Conservation (phyloP, 306 rosid species). For the Prosopis cineraria region DNA sequence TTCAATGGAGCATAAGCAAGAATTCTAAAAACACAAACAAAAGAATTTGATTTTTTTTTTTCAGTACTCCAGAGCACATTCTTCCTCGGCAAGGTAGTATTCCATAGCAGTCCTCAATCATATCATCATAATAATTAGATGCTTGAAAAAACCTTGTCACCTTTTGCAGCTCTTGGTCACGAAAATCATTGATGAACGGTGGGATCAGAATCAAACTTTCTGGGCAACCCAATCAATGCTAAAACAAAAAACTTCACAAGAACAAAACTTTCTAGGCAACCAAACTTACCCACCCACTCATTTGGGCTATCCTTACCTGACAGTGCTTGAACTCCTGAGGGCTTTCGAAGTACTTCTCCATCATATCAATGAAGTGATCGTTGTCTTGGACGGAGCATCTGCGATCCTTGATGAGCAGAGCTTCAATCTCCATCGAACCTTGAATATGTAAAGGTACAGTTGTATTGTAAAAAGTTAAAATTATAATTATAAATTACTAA, state of each 20-base stretch:
- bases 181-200: conserved; percentile 64
- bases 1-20: background rate
- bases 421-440: conserved; percentile 88
- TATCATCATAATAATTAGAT: conserved; percentile 59
- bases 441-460: too few species aligned
- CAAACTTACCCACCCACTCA: background rate
- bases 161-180: conserved; percentile 63
- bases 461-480: too few species aligned
- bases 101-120: conserved; percentile 82
- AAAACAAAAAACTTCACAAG: background rate
- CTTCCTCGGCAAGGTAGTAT: conserved; percentile 24
- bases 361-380: conserved; percentile 93
- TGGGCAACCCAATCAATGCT: background rate
- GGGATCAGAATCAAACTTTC: conserved; percentile 53
- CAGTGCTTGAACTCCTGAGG: conserved; percentile 82
- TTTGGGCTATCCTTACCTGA: conserved; percentile 49
- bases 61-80: background rate
- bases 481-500: too few species aligned
- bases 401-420: conserved; percentile 78
- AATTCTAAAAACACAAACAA: background rate
- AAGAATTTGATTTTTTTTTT: background rate
- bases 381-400: conserved; percentile 79
- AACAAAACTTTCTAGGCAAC: background rate
- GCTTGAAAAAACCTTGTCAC: conserved; percentile 55
- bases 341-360: conserved; percentile 76